Base-by-base conservation (phyloP, 495 filamentous ascomycete genomes). In the Penicillium parvum region DNA sequence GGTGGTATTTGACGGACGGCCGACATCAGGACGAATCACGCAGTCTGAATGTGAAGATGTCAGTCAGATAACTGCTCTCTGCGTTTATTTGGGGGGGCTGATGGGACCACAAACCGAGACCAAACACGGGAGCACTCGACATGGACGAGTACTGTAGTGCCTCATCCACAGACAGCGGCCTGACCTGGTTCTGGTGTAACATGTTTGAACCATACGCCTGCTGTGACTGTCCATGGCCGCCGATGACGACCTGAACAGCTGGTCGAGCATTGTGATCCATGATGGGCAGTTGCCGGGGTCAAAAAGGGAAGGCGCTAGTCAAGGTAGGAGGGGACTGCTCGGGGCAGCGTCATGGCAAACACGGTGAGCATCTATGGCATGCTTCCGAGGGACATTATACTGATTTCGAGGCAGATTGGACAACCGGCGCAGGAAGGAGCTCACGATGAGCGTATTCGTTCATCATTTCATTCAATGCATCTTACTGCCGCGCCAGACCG, bases 131-230 rank as follows among this genome's bases (percentile, higher is more conserved):
- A 40, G 96, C 81, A 16, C 88, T 94, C 16, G 86, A 88, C 62
- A 96, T 83, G 2, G 92, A 90, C 11, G 94, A 91, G 65, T 84
- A 96, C 25, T 88, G 88, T 30, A 99, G 70, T 7, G 91, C 91
- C 56, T 97, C 87, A 43, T 87, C 81, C 9, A 97, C 81, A 28
- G 65, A 76, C 30, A 82, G 68, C 15, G 79, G 69, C 35, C 75
- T 66, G 16, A 57, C 49, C 34, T 49, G 60, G 17, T 49, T 62
- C 50, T 55, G 61, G 11, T 49, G 33, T 8, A 62, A 27, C 34
- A 59, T 64, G 51, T 50, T 57, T n/a, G 54, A 18, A 22, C 41
- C 34, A 53, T 65, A 50, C 16, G 41, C 33, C 29, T 53, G 57
- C 34, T 60, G 54, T 34, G 60, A 44, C 40, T 66, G 62, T 18